Base-by-base conservation (phyloP, 331 rosid species). In the Rosa hybrid region DNA sequence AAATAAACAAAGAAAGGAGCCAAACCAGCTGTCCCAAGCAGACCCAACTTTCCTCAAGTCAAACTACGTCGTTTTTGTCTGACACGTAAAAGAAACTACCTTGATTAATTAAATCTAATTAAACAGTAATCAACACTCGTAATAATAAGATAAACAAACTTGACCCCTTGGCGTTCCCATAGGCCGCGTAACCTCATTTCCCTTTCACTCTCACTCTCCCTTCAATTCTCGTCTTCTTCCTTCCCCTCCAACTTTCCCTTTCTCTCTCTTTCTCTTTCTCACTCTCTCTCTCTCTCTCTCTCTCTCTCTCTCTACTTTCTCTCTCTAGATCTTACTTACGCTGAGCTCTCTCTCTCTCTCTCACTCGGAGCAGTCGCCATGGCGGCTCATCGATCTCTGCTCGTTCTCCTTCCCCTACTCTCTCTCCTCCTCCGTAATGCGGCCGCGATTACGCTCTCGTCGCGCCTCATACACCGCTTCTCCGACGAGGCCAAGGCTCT, bases 401-500 rank as follows among this genome's bases (percentile, higher is more conserved):
- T 20, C 44, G 2, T 45, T 9, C 49, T 45, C 12, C 49, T 45
- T 1, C 48, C 27, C 53, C 14, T 87, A 8, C 54, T 86, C 79
- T 77, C 89, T 64, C 41, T 3, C 42, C 34, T 23, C 67, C 44
- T 38, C 71, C 45, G 8, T 45, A 65, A 59, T 82, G 74, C 68
- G 75, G 81, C 75, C 83, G 77, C 81, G 49, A n/a, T 74, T 30
- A 82, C 88, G 30, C 87, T 88, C 44, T 86, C 98, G 7, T 68
- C 87, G 5, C 83, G 77, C 81, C 81, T 95, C 44, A 56, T 95
- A 67, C 99, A 95, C 84, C 90, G 99, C 17, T 93, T 95, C 92
- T 91, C 98, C 38, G 84, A 84, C 13, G 91, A 92, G 50, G 79
- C 87, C 83, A 90, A 82, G 81, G 74, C 84, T 71, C 80, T 90